Conservation (phyloP, 495 filamentous ascomycete genomes). For the Podospora australis region DNA sequence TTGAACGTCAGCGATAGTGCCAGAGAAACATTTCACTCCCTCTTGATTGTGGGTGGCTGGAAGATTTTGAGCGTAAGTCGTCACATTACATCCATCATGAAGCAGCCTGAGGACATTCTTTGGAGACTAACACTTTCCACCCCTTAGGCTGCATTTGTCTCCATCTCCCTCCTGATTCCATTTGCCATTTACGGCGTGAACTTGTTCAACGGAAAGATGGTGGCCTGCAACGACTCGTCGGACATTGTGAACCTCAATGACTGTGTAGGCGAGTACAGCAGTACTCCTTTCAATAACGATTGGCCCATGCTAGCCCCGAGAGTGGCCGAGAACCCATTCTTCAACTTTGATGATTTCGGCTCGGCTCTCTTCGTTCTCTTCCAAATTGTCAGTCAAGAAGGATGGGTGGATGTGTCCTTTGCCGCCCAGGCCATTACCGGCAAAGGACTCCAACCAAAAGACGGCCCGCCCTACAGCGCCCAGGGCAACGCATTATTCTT, state of each 20-base stretch:
- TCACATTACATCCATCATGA: slow-evolving; percentile 34
- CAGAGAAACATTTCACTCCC: slow-evolving; percentile 90
- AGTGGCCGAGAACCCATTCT: slow-evolving; percentile 71
- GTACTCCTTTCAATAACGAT: slow-evolving; percentile 59
- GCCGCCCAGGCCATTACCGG: slow-evolving; percentile 78
- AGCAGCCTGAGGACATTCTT: not conserved
- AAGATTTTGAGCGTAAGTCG: slow-evolving; percentile 63
- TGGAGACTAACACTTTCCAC: slow-evolving; percentile 5
- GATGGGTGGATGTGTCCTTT: slow-evolving; percentile 89
- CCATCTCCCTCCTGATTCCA: slow-evolving; percentile 86
- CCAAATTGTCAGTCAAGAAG: slow-evolving; percentile 98
- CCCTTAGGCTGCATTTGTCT: slow-evolving; percentile 74
- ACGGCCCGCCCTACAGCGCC: slow-evolving; percentile 43
- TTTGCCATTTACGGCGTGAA: slow-evolving; percentile 95
- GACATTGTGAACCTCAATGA: slow-evolving; percentile 55
- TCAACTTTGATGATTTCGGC: slow-evolving; percentile 91
- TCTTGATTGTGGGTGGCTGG: slow-evolving; percentile 87
- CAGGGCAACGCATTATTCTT: slow-evolving; percentile 92
- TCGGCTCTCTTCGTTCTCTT: slow-evolving; percentile 92
- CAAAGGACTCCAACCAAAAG: slow-evolving; percentile 58
- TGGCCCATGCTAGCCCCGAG: slow-evolving; percentile 84
- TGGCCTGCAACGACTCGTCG: slow-evolving; percentile 68
- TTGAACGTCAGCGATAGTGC: slow-evolving; percentile 96
- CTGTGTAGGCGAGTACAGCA: slow-evolving; percentile 77
- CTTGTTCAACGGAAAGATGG: slow-evolving; percentile 78